phyloP scores from a whole-genome alignment of 2,329 filamentous ascomycete species.

The Bipolaris bicolor region DNA sequence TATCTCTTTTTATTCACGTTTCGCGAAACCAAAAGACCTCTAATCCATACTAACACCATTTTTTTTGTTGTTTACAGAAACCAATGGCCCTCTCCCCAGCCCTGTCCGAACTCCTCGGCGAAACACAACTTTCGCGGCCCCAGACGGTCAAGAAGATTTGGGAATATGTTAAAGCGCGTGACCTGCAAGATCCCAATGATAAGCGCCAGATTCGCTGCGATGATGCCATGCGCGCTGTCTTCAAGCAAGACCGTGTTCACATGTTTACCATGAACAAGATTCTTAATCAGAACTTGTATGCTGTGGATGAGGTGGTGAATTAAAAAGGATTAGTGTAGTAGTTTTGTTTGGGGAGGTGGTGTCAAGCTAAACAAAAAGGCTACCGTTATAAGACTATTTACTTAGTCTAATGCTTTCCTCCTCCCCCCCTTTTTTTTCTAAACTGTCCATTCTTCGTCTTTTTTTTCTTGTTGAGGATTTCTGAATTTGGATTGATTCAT shows the following conservation, averaged over 20 bases:
- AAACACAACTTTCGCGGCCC: constrained; percentile 84
- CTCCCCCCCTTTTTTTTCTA: background rate
- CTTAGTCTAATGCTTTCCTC: background rate
- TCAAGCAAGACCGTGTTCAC: constrained; percentile 88
- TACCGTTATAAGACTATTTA: background rate
- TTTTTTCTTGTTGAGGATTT: background rate
- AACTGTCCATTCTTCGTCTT: background rate
- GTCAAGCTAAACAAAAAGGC: too few relatives aligned
- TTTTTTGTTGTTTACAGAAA: constrained; percentile 55
- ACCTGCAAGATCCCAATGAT: constrained; percentile 88
- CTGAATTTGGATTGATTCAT: background rate
- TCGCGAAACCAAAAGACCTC: constrained; percentile 20
- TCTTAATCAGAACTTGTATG: constrained; percentile 86
- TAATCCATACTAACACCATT: constrained; percentile 43
- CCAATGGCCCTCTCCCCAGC: constrained; percentile 75
- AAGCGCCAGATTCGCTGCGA: constrained; percentile 94
- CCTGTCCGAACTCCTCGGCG: constrained; percentile 72
- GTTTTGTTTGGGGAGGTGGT: too few relatives aligned
- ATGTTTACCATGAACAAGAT: constrained; percentile 99
- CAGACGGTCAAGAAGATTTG: constrained; percentile 97
- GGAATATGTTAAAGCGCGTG: constrained; percentile 88
- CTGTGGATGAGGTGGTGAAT: constrained; percentile 67
- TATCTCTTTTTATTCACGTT: background rate
- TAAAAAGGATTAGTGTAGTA: background rate
- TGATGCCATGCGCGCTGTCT: constrained; percentile 87